phyloP scores from a whole-genome alignment of 768 basidiomycete species.

The Tubosaeta sp. region DNA sequence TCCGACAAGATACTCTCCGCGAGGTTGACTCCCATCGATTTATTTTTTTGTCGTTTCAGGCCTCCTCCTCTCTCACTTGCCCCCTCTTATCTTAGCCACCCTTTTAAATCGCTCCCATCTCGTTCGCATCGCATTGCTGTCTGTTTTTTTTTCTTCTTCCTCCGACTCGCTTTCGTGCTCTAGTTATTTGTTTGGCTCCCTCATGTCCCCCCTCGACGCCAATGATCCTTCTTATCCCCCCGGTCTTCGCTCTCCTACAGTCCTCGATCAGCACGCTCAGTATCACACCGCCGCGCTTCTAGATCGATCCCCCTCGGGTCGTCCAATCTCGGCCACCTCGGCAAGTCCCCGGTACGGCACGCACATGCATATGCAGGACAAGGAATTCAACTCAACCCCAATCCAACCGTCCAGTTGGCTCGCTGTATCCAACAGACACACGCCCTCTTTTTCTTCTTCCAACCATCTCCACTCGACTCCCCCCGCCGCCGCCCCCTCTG shows the following conservation, averaged over 20 bases:
- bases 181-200: slow-evolving; percentile 24
- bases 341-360: slow-evolving; percentile 35
- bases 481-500: slow-evolving; percentile 20
- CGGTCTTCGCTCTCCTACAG: slow-evolving; percentile 28
- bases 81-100: slow-evolving; percentile 28
- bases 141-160: slow-evolving; percentile 19
- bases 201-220: slow-evolving; percentile 44
- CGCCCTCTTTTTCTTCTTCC: slow-evolving; percentile 36
- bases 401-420: slow-evolving; percentile 29
- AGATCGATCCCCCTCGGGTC: slow-evolving; percentile 22
- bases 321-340: slow-evolving; percentile 22
- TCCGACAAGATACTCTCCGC: slow-evolving; percentile 33
- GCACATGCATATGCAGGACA: slow-evolving; percentile 33
- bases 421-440: slow-evolving; percentile 32
- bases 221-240: slow-evolving; percentile 38
- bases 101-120: slow-evolving; percentile 29
- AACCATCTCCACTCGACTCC: slow-evolving; percentile 40
- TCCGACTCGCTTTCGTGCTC: slow-evolving; percentile 28
- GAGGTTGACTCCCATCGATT: slow-evolving; percentile 26
- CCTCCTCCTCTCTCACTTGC: slow-evolving; percentile 12
- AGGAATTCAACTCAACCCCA: slow-evolving; percentile 31
- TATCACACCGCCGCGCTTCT: slow-evolving; percentile 13
- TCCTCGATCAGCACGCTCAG: slow-evolving; percentile 26
- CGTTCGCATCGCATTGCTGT: slow-evolving; percentile 33
- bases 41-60: slow-evolving; percentile 28